Percentiles rank a stretch among this genome's conserved stretches.
These are phyloP conservation scores for Arabis hirsuta DNA, from an alignment of 345 rosid species.

Conservation along the genomic window DNA sequence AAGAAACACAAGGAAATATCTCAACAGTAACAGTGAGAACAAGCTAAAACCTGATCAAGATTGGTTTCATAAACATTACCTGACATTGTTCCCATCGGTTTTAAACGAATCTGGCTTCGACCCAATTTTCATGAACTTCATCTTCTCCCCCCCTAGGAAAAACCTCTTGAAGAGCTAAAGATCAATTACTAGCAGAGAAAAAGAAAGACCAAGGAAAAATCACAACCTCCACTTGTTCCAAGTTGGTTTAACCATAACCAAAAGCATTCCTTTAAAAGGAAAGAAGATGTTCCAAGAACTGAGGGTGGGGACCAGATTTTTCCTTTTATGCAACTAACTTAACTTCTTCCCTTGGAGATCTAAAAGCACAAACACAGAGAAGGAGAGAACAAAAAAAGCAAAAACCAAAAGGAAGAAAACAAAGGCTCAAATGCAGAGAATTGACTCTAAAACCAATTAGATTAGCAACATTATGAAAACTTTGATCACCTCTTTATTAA, in stretches of 20 bases:
- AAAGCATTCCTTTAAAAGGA: conserved; percentile 48
- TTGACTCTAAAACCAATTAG: conserved; percentile 41
- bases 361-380: conserved; percentile 54
- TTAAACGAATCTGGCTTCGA: conserved; percentile 80
- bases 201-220: conserved; percentile 18
- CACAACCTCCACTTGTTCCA: conserved; percentile 28
- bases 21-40: not conserved
- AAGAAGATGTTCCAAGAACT: conserved; percentile 46
- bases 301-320: conserved; percentile 66
- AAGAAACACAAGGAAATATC: conserved; percentile 9
- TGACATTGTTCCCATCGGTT: conserved; percentile 47
- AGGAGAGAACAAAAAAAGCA: not conserved
- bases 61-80: conserved; percentile 22
- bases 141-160: conserved; percentile 40
- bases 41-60: conserved; percentile 8
- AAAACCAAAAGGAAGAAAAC: conserved; percentile 32
- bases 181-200: conserved; percentile 7
- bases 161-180: conserved; percentile 24
- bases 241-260: conserved; percentile 15
- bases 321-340: conserved; percentile 48
- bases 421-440: conserved; percentile 40
- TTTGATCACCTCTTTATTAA: conserved; percentile 33
- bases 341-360: conserved; percentile 54
- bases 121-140: conserved; percentile 98
- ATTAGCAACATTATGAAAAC: conserved; percentile 22